These are phyloP conservation scores for Periglandula ipomoeae DNA, from an alignment of 2,329 filamentous ascomycete species.

Conservation along the genomic window DNA sequence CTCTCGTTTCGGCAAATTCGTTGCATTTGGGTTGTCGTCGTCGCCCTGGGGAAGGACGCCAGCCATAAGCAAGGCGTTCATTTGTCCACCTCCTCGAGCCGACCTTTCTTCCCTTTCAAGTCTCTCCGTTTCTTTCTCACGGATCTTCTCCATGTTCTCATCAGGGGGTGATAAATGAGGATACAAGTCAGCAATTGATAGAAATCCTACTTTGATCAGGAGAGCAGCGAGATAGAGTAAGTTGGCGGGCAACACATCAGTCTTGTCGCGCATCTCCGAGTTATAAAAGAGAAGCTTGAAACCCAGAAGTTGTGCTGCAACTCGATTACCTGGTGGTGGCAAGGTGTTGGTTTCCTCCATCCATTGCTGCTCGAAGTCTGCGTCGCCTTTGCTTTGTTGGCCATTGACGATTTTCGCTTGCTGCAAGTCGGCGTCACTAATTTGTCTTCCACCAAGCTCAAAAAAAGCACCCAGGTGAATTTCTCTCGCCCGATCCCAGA, in stretches of 20 bases:
- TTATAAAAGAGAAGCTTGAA: constrained; percentile 97
- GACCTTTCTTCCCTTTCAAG: constrained; percentile 69
- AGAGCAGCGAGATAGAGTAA: constrained; percentile 85
- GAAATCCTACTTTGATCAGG: constrained; percentile 94
- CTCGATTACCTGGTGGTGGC: constrained; percentile 77
- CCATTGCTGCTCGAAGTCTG: constrained; percentile 59
- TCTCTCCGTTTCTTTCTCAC: constrained; percentile 61
- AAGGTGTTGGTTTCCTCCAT: constrained; percentile 71
- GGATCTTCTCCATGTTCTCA: constrained; percentile 68
- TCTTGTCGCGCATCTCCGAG: constrained; percentile 62
- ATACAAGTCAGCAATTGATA: constrained; percentile 84
- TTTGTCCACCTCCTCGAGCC: constrained; percentile 58
- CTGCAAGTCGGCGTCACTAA: constrained; percentile 49
- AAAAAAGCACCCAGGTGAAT: constrained; percentile 79
- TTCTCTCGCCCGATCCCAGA: constrained; percentile 74
- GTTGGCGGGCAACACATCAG: constrained; percentile 80
- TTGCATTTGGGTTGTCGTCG: constrained; percentile 58
- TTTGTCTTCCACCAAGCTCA: constrained; percentile 67
- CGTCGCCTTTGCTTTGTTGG: constrained; percentile 34
- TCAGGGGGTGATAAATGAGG: constrained; percentile 84
- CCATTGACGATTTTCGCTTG: constrained; percentile 29
- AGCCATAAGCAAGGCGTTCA: constrained; percentile 81
- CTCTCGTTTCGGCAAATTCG: constrained; percentile 40
- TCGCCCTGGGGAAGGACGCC: constrained; percentile 59
- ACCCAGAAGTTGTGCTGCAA: constrained; percentile 87